Percentiles rank a stretch among this genome's conserved stretches.
Evolutionary conservation across 129 eudicot species (phyloP).

Genomic region (Solidago caesia): DNA sequence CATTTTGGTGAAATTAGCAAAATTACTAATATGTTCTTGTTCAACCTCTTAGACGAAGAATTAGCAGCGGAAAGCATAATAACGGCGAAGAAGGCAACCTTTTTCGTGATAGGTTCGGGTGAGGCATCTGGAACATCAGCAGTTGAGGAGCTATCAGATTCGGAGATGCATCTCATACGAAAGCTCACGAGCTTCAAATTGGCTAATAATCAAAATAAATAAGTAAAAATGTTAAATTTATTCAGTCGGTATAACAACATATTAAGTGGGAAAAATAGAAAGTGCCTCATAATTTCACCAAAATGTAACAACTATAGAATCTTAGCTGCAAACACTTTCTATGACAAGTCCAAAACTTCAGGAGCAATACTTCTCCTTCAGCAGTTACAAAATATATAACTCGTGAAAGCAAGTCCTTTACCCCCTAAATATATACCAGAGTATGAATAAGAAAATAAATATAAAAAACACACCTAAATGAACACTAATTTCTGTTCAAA

Average conservation of each 20-base stretch:
- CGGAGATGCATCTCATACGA: slow-evolving; percentile 54
- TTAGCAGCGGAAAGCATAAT: slow-evolving; percentile 1
- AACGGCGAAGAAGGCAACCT: slow-evolving; percentile 33
- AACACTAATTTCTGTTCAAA: no score
- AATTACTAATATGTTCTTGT: background rate
- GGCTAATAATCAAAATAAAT: slow-evolving; percentile 27
- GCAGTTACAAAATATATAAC: no score
- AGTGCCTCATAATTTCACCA: no score
- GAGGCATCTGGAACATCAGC: slow-evolving; percentile 31
- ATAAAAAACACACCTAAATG: no score
- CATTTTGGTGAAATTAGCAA: background rate
- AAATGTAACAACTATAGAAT: no score
- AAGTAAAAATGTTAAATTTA: background rate
- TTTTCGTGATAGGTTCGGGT: slow-evolving; percentile 7
- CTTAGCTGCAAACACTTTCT: no score
- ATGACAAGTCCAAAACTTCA: no score
- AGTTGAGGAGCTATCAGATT: slow-evolving; percentile 38
- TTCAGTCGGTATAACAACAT: background rate
- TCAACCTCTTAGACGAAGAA: background rate
- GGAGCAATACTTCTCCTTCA: no score
- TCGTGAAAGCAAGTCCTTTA: no score
- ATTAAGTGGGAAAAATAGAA: no score
- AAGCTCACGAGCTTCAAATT: slow-evolving; percentile 33
- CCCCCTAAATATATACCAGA: no score
- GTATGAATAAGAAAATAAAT: no score